Evolutionary conservation across 257 asterid genomes (phyloP).

Genomic region (Schizonepeta tenuifolia): DNA sequence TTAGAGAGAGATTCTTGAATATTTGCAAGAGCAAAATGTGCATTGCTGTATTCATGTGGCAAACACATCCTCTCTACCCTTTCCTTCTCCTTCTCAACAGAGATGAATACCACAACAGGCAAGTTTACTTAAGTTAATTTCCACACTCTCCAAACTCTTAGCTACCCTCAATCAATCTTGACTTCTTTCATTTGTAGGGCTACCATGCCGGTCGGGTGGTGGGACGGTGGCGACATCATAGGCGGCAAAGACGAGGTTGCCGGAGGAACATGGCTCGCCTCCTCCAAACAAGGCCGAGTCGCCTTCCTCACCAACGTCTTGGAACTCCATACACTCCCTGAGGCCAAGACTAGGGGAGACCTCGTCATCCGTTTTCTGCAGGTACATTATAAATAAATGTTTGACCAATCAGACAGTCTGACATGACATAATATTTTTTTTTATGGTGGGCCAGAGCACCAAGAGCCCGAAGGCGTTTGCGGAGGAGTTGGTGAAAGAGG

Average conservation of each 20-base stretch:
- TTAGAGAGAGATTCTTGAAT: neutral
- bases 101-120: conserved; percentile 79
- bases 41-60: conserved; percentile 74
- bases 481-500: conserved; percentile 55
- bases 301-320: conserved; percentile 75
- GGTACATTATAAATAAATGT: conserved; percentile 33
- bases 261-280: conserved; percentile 83
- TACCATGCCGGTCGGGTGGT: conserved; percentile 70
- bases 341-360: conserved; percentile 73
- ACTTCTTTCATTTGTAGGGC: conserved; percentile 46
- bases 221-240: conserved; percentile 66
- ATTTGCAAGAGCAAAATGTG: conserved; percentile 48
- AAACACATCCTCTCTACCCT: conserved; percentile 63
- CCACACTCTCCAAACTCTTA: neutral
- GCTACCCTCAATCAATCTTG: neutral
- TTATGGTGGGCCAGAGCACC: conserved; percentile 50
- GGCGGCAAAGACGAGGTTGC: conserved; percentile 76
- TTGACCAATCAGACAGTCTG: neutral
- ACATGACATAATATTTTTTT: neutral
- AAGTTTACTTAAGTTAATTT: conserved; percentile 11
- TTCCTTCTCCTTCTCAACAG: conserved; percentile 72
- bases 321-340: conserved; percentile 52
- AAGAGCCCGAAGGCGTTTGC: conserved; percentile 68
- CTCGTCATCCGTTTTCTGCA: conserved; percentile 60
- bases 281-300: conserved; percentile 59